These are phyloP conservation scores for Dryas integrifolia DNA, from an alignment of 331 rosid species.

Conservation along the genomic window DNA sequence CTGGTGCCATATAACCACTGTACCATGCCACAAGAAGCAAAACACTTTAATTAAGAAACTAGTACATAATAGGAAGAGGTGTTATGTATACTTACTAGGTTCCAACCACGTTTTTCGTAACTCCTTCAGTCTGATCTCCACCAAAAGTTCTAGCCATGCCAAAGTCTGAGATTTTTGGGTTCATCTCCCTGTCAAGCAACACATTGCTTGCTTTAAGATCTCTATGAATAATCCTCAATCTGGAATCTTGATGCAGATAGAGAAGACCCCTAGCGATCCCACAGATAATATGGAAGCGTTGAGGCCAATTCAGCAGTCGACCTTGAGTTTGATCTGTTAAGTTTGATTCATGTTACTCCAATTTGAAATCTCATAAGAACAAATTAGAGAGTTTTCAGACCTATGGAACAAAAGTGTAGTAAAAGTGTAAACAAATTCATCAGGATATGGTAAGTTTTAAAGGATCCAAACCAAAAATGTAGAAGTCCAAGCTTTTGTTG, in stretches of 20 bases:
- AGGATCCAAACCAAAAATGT: slow-evolving; percentile 24
- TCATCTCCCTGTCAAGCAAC: slow-evolving; percentile 33
- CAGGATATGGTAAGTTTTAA: background rate
- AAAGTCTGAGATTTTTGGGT: slow-evolving; percentile 38
- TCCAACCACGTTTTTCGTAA: slow-evolving; percentile 33
- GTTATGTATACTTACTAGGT: slow-evolving; percentile 25
- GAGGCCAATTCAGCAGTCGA: background rate
- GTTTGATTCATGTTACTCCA: background rate
- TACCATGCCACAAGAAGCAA: background rate
- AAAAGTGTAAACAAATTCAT: background rate
- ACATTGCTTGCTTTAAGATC: slow-evolving; percentile 42
- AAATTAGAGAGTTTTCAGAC: background rate
- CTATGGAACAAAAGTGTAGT: background rate
- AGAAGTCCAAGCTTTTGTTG: slow-evolving; percentile 31
- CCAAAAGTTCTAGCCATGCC: slow-evolving; percentile 34
- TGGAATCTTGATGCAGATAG: slow-evolving; percentile 32
- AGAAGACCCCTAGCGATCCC: slow-evolving; percentile 20
- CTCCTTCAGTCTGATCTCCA: slow-evolving; percentile 30
- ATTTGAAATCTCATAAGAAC: background rate
- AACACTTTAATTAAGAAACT: background rate
- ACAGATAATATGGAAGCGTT: background rate
- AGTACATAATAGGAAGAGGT: background rate
- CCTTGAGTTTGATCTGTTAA: slow-evolving; percentile 6
- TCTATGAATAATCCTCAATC: slow-evolving; percentile 31
- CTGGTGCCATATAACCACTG: slow-evolving; percentile 41